phyloP scores from a whole-genome alignment of 352 stramenopile species.

The Discostella stelligera region DNA sequence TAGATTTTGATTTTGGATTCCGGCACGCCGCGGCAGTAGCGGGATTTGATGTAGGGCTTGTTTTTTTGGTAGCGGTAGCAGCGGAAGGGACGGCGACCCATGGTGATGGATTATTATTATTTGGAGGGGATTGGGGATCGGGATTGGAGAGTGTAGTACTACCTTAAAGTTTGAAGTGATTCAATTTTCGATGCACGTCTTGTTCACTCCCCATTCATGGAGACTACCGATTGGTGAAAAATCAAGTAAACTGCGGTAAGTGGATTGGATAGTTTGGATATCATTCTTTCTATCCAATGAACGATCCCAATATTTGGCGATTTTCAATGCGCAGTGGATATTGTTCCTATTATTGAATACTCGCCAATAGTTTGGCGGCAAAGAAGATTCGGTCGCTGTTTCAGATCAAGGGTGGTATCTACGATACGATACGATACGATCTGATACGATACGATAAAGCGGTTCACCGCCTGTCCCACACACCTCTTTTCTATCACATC shows the following conservation, averaged over 20 bases:
- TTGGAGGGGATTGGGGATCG: too few relatives aligned
- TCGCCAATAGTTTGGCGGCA: neutral
- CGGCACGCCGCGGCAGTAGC: conserved; percentile 99
- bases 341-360: neutral
- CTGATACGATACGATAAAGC: too few relatives aligned
- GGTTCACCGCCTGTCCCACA: too few relatives aligned
- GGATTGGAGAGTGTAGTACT: too few relatives aligned
- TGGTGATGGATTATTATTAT: conserved; percentile 40
- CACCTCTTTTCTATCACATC: too few relatives aligned
- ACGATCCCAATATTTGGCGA: neutral
- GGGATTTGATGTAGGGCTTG: conserved; percentile 99
- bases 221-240: conserved; percentile 1
- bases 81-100: conserved; percentile 92
- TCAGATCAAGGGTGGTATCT: too few relatives aligned
- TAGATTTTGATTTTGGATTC: conserved; percentile 99
- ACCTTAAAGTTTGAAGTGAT: too few relatives aligned
- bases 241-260: conserved; percentile 1
- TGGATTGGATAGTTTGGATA: neutral
- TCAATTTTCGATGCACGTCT: neutral
- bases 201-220: neutral
- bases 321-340: neutral
- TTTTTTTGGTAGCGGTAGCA: conserved; percentile 99
- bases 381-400: too few relatives aligned
- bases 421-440: too few relatives aligned
- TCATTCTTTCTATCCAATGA: neutral